Base-by-base conservation (phyloP, 2,329 filamentous ascomycete species). In the Coccinonectria pachysandricola region DNA sequence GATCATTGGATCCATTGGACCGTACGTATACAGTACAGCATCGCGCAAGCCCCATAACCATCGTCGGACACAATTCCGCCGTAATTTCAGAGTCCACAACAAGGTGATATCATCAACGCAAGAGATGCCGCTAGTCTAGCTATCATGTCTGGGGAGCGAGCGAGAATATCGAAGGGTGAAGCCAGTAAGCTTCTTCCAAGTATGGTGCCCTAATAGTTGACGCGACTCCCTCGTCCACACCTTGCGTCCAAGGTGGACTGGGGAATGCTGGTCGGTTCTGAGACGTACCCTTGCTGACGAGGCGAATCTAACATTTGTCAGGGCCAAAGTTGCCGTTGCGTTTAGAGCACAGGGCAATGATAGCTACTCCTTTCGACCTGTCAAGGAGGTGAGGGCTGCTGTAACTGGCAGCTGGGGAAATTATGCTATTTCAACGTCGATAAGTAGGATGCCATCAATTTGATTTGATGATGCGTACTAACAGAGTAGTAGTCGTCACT, bases 201-300 rank as follows among this genome's bases (percentile, higher is more conserved):
- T 27, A 26, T 18, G 30, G 31, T 34, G 43, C 41, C 15, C 43
- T 43, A 40, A 30, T 26, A 34, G 34, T 43, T 46, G 40, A 28
- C 39, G 46, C 32, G 45, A 31, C 35, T 28, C 16, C 20, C 12
- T 19, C 16, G 14, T 23, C 12, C 10, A 19, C 24, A 28, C 26
- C 27, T 23, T 28, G 8, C n/a, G 34, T 36, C 31, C 24, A 30
- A 35, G 23, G 31, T 28, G 39, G 35, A 27, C 31, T 46, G 43
- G 43, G 43, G 43, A 46, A 46, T 46, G 43, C 43, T 45, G 35
- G 43, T 43, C 26, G 35, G 37, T 33, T 36, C 32, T 46, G 43
- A 46, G 36, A 46, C 43, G 27, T 2, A 20, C 34, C 43, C 43
- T 32, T 31, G 43, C 29, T 14, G 13, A 22, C 26, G 15, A 31